Evolutionary conservation across 345 rosid species (phyloP), one percentile per base, ranked within the genome.

Genomic region (Turritis glabra): DNA sequence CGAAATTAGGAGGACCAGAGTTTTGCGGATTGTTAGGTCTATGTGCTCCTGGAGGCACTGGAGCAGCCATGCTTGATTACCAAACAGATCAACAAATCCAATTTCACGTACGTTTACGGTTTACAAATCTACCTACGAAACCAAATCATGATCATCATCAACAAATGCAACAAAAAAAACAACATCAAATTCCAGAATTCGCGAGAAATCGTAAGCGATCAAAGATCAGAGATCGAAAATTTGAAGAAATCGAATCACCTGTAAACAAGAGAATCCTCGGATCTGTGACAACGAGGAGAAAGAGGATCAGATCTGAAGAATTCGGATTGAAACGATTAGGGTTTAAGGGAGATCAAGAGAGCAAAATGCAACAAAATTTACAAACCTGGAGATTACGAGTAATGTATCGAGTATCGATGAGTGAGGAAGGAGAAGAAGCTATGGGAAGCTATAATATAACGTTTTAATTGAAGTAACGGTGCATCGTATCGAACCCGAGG

Each of bases 21-120:
- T 58, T 56, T 61, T 63, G 74, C 4, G 65, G 77, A 57, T 69
- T 59, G 66, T 79, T 81, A 22, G 88, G 94, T 79, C 97, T 84
- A 47, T 84, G 83, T 77, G 93, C 90, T 87, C 96, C 97, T 54
- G 92, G 98, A 81, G 98, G 97, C 82, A 88, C 83, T 74, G 84
- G 87, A 85, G 91, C 85, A 77, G 87, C 89, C 98, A 93, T 93
- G 30, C 67, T 65, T 54, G 5, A 12, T 44, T 66, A 38, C 69
- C 62, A 51, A 62, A 44, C 7, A 66, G 17, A 72, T 60, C 53
- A 72, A 19, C 15, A 65, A 40, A 64, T 32, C 43, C 76, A 35
- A 26, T 12, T 26, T 37, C 68, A 22, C 22, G 8, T 44, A 12
- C 35, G 23, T 37, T 35, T 33, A 33, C 38, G 38, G 3, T 15